These are phyloP conservation scores for Ophiostoma tasmaniense DNA, from an alignment of 2,329 filamentous ascomycete species.

Conservation along the genomic window DNA sequence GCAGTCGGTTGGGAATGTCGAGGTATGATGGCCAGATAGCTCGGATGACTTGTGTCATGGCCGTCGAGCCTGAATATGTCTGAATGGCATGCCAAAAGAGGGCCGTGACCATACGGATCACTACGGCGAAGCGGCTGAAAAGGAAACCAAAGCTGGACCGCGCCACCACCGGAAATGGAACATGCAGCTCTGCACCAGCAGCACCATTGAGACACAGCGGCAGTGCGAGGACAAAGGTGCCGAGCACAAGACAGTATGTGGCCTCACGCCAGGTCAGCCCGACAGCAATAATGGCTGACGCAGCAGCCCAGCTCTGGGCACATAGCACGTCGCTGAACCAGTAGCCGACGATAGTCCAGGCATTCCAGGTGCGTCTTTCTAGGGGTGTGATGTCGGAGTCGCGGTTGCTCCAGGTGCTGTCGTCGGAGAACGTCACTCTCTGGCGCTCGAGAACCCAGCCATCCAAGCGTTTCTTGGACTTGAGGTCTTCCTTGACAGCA, in stretches of 20 bases:
- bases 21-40: constrained; percentile 34
- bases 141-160: constrained; percentile 29
- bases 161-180: constrained; percentile 33
- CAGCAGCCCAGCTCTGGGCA: constrained; percentile 37
- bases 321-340: constrained; percentile 39
- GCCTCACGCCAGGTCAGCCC: constrained; percentile 41
- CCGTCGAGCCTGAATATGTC: constrained; percentile 27
- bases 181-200: constrained; percentile 36
- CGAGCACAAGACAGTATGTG: constrained; percentile 42
- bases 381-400: constrained; percentile 26
- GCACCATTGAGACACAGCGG: constrained; percentile 38
- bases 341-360: constrained; percentile 29
- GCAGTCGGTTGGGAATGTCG: constrained; percentile 25
- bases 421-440: neutral
- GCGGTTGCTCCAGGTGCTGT: neutral
- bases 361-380: constrained; percentile 37
- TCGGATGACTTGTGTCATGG: constrained; percentile 28
- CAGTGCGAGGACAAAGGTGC: constrained; percentile 50
- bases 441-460: neutral
- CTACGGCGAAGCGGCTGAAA: constrained; percentile 26
- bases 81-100: constrained; percentile 31
- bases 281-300: constrained; percentile 22
- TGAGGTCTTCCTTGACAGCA: neutral
- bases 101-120: constrained; percentile 27
- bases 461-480: neutral